phyloP scores from a whole-genome alignment of 164 flowering plant species.

The Echeveria elegans region DNA sequence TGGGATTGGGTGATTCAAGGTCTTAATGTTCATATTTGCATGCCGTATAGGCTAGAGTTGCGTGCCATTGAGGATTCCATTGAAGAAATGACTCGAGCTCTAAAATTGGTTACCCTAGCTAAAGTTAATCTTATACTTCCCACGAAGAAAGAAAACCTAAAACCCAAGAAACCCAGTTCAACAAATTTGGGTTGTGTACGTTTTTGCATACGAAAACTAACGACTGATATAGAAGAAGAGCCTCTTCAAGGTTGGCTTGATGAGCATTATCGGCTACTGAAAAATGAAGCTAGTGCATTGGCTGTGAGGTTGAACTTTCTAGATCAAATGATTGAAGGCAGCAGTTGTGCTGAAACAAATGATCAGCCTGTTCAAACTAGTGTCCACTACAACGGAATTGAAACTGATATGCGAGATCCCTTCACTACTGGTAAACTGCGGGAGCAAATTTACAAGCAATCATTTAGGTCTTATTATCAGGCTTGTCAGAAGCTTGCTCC shows the following conservation, averaged over 20 bases:
- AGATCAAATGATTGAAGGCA: constrained; percentile 48
- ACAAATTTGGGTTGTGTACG: constrained; percentile 61
- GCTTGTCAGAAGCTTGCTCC: constrained; percentile 60
- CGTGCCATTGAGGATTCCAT: constrained; percentile 98
- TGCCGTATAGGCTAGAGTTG: constrained; percentile 87
- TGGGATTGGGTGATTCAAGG: constrained; percentile 99
- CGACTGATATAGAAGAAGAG: constrained; percentile 93
- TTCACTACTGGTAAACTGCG: constrained; percentile 39
- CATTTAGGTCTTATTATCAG: constrained; percentile 76
- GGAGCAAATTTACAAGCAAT: constrained; percentile 65
- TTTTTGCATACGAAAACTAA: constrained; percentile 71
- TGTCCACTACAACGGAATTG: constrained; percentile 43
- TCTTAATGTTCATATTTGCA: constrained; percentile 82
- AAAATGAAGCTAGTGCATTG: constrained; percentile 75
- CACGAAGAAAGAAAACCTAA: constrained; percentile 50
- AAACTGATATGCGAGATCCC: constrained; percentile 61
- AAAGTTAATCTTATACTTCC: constrained; percentile 54
- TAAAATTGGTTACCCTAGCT: constrained; percentile 71
- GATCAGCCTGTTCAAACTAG: constrained; percentile 41
- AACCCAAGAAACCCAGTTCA: constrained; percentile 48
- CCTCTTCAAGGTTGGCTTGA: constrained; percentile 99
- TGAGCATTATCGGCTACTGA: constrained; percentile 81
- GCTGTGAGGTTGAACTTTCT: constrained; percentile 85
- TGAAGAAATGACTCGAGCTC: constrained; percentile 86
- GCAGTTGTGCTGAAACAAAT: constrained; percentile 33